Base-by-base conservation (phyloP, 1,139 yeast genomes). In the Trichomonascaceae sp. region DNA sequence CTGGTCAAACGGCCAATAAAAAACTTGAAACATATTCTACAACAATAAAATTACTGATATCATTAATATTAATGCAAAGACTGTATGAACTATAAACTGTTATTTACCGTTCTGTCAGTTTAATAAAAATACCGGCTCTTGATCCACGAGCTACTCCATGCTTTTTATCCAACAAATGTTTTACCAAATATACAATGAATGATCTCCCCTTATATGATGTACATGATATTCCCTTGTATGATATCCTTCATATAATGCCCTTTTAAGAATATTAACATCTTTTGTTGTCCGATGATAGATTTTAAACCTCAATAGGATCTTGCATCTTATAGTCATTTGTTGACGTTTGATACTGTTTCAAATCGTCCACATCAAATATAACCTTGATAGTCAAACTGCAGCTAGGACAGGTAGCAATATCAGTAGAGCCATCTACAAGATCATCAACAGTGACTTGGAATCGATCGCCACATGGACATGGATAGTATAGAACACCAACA, bases 381-480 rank as follows among this genome's bases (percentile, higher is more conserved):
- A 95, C 96, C 66, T 85, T 85, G 47, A 91, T 93, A 93, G 89
- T 90, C 55, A 93, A 75, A 41, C 96, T 88, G 71, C 99, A 93
- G 55, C 95, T 85, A 20, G 99, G 99, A 71, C 99, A 93, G 19
- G 91, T 95, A 0, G 99, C 99, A 50, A 90, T 83, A 59, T 89
- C 93, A 63, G 87, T 95, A n/a, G 69, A 68, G 5, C 97, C 99
- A 62, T 90, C 97, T 58, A 78, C 76, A 70, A 95, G 75, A 66
- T 95, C 99, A 63, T 86, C 95, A 53, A 93, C 76, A 38, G 82
- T 77, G 46, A 93, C 87, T 67, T 95, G 96, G 71, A 93, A 93
- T 65, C 84, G 77, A 70, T 95, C 99, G 30, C 99, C 99, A 71
- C 99, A 93, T 0, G 99, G 99, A 75, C 99, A 93, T 4, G 99